Conservation (phyloP, 495 filamentous ascomycete genomes). For the Penicillium subrubescens region DNA sequence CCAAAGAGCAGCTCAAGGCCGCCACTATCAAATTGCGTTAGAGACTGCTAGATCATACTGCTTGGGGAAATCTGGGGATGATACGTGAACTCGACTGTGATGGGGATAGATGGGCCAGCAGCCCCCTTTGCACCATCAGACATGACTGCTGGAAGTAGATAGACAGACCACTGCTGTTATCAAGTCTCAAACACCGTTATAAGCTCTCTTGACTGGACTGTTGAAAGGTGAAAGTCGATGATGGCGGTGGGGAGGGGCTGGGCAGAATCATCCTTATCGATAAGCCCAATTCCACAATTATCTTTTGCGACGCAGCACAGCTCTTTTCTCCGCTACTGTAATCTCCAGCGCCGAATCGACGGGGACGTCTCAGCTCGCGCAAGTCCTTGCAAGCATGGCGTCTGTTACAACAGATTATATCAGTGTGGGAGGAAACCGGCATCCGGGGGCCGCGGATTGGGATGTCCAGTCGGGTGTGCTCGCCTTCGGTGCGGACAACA, state of each 20-base stretch:
- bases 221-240: constrained; percentile 6
- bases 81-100: constrained; percentile 79
- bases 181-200: neutral
- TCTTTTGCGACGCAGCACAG: constrained; percentile 29
- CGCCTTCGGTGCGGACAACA: constrained; percentile 86
- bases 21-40: constrained; percentile 57
- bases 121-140: constrained; percentile 8
- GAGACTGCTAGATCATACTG: neutral
- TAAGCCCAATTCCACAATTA: constrained; percentile 37
- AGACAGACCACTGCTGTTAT: neutral
- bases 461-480: constrained; percentile 67
- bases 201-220: neutral
- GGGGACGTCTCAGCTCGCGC: neutral
- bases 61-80: neutral
- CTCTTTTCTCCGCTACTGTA: constrained; percentile 24
- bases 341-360: neutral
- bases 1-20: constrained; percentile 95
- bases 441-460: constrained; percentile 92
- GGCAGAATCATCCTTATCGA: constrained; percentile 44
- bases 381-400: constrained; percentile 37
- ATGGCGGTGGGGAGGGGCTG: constrained; percentile 21
- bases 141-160: constrained; percentile 8
- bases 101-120: constrained; percentile 37
- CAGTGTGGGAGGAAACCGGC: constrained; percentile 85
- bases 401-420: constrained; percentile 62